Conservation (phyloP, 2,329 filamentous ascomycete species). For the Colletotrichum spinosum region DNA sequence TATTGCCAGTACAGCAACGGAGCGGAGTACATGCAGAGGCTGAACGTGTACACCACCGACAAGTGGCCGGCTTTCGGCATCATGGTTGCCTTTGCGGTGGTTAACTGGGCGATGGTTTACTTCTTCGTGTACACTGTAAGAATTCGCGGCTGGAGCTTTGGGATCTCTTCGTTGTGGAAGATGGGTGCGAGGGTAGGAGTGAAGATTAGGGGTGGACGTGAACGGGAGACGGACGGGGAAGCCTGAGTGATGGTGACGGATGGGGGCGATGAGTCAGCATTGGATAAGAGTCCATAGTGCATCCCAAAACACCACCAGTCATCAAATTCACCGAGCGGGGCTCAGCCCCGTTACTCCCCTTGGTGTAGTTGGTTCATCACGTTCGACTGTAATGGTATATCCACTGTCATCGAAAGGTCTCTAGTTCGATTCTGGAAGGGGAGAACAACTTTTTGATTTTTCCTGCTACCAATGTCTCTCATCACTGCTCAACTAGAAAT, state of each 20-base stretch:
- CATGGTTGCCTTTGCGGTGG: slow-evolving; percentile 76
- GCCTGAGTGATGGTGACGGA: neutral
- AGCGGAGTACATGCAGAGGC: slow-evolving; percentile 72
- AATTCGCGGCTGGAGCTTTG: slow-evolving; percentile 77
- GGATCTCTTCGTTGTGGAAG: slow-evolving; percentile 43
- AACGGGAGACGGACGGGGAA: neutral
- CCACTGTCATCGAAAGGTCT: slow-evolving; percentile 21
- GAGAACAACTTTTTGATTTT: neutral
- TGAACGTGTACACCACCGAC: slow-evolving; percentile 62
- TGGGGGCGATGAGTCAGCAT: neutral
- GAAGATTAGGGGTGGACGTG: neutral
- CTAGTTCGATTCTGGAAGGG: slow-evolving; percentile 29
- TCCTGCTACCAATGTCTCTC: no score
- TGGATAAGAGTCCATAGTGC: neutral
- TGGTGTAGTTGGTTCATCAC: slow-evolving; percentile 30
- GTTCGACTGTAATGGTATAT: slow-evolving; percentile 25
- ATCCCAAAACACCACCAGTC: rapidly evolving
- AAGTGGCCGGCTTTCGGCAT: slow-evolving; percentile 78
- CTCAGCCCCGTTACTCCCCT: slow-evolving; percentile 14
- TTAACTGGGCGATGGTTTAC: slow-evolving; percentile 79
- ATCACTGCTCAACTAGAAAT: no score
- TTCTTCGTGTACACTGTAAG: slow-evolving; percentile 83
- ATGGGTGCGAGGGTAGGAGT: neutral
- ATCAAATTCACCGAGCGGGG: slow-evolving; percentile 4
- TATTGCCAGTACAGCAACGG: slow-evolving; percentile 73